Conservation (phyloP, 768 basidiomycete genomes). For the Naganishia antarctica region DNA sequence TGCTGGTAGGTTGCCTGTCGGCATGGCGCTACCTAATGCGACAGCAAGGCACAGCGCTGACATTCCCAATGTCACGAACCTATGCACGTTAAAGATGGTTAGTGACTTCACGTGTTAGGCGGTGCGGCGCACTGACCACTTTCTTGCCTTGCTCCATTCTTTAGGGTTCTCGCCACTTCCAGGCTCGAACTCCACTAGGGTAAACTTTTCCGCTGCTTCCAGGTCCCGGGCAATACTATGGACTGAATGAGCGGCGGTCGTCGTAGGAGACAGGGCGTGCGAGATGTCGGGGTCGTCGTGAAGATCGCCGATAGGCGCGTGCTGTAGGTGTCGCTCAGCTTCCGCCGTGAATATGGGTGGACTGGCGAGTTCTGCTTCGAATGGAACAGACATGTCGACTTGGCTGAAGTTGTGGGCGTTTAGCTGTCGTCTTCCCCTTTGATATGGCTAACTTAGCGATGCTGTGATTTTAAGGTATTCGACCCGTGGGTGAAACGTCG, state of each 20-base stretch:
- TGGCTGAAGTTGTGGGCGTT: too few species aligned
- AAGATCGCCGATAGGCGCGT: slow-evolving; percentile 7
- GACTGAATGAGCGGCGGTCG: background rate
- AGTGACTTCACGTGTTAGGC: too few species aligned
- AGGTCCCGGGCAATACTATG: background rate
- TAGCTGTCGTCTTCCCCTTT: too few species aligned
- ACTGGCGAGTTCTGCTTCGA: too few species aligned
- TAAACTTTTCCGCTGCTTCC: slow-evolving; percentile 8
- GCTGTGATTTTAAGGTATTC: too few species aligned
- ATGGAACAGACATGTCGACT: too few species aligned
- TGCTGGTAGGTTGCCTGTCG: slow-evolving; percentile 37
- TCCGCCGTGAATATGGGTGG: background rate
- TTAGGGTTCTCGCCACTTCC: slow-evolving; percentile 34
- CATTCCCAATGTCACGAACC: slow-evolving; percentile 28
- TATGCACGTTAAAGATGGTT: background rate
- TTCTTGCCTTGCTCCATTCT: slow-evolving; percentile 30
- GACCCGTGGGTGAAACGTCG: too few species aligned
- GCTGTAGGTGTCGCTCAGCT: background rate
- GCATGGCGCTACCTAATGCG: slow-evolving; percentile 39
- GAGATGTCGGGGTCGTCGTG: background rate
- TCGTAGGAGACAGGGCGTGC: background rate
- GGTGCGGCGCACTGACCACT: slow-evolving; percentile 42
- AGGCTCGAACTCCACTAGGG: slow-evolving; percentile 32
- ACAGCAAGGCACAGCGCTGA: slow-evolving; percentile 39
- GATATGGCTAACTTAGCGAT: too few species aligned